A percentile compares a stretch with the other conserved stretches of the same genome.
phyloP scores from a whole-genome alignment of 768 basidiomycete species.

The Naematelia aurantialba region DNA sequence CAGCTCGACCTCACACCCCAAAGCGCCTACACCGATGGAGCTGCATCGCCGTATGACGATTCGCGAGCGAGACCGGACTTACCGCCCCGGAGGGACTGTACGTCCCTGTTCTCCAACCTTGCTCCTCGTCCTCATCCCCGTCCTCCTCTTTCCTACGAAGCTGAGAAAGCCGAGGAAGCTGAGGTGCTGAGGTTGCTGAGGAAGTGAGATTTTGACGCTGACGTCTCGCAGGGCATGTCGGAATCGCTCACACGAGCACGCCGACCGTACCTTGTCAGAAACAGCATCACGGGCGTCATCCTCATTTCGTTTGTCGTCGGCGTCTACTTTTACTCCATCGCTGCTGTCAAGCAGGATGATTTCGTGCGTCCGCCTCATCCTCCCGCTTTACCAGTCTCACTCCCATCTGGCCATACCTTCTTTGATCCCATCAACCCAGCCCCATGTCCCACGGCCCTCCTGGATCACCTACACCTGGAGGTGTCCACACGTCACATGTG shows the following conservation, averaged over 20 bases:
- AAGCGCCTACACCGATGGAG: not conserved
- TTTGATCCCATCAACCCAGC: not conserved
- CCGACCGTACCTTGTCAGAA: slow-evolving; percentile 72
- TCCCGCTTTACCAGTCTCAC: not conserved
- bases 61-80: not conserved
- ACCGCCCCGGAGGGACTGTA: not conserved
- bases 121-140: not conserved
- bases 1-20: not conserved
- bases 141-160: no score
- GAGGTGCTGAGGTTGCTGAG: no score
- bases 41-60: not conserved
- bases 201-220: no score
- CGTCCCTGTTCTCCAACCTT: not conserved
- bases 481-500: not conserved
- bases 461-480: not conserved
- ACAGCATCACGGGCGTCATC: slow-evolving; percentile 69
- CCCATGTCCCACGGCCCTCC: not conserved
- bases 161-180: no score
- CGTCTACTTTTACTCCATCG: slow-evolving; percentile 89
- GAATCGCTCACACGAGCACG: slow-evolving; percentile 61
- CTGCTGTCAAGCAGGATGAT: slow-evolving; percentile 87
- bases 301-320: slow-evolving; percentile 72
- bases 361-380: slow-evolving; percentile 53
- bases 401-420: slow-evolving; percentile 2
- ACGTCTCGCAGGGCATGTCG: not conserved